A percentile compares a stretch with the other conserved stretches of the same genome.
Conservation (phyloP, 352 stramenopile genomes). For the Globisporangium middletonii region DNA sequence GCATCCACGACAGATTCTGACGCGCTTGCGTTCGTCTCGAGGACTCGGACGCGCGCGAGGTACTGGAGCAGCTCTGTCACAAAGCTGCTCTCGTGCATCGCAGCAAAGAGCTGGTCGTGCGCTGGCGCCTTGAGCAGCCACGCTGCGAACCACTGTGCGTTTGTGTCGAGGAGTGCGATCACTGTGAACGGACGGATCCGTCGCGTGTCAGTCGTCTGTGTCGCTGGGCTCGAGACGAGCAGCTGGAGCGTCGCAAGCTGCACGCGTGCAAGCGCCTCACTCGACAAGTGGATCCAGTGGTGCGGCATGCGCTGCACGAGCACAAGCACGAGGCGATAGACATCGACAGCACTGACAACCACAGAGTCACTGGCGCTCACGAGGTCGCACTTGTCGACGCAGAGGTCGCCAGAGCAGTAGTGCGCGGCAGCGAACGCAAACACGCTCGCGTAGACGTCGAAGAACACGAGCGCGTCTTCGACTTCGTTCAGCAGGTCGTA, state of each 20-base stretch:
- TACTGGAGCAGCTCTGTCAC: constrained; percentile 31
- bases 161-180: constrained; percentile 25
- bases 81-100: constrained; percentile 28
- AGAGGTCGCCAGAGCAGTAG: constrained; percentile 21
- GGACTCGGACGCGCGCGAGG: constrained; percentile 30
- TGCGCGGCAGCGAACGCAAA: constrained; percentile 34
- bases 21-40: constrained; percentile 12
- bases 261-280: constrained; percentile 33
- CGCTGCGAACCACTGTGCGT: constrained; percentile 34
- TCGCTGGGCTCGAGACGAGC: constrained; percentile 30
- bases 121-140: constrained; percentile 42
- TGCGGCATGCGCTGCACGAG: constrained; percentile 25
- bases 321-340: constrained; percentile 34
- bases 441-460: constrained; percentile 40
- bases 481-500: constrained; percentile 35
- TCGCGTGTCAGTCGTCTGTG: constrained; percentile 14
- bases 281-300: constrained; percentile 57
- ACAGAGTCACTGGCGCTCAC: constrained; percentile 5
- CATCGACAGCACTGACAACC: constrained; percentile 22
- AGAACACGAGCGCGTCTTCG: constrained; percentile 43
- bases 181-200: constrained; percentile 20
- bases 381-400: constrained; percentile 18
- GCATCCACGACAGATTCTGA: constrained; percentile 1
- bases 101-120: constrained; percentile 28
- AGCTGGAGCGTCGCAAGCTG: constrained; percentile 39